Conservation (phyloP, 2,329 filamentous ascomycete species). For the Pseudopyrenochaeta lycopersici region DNA sequence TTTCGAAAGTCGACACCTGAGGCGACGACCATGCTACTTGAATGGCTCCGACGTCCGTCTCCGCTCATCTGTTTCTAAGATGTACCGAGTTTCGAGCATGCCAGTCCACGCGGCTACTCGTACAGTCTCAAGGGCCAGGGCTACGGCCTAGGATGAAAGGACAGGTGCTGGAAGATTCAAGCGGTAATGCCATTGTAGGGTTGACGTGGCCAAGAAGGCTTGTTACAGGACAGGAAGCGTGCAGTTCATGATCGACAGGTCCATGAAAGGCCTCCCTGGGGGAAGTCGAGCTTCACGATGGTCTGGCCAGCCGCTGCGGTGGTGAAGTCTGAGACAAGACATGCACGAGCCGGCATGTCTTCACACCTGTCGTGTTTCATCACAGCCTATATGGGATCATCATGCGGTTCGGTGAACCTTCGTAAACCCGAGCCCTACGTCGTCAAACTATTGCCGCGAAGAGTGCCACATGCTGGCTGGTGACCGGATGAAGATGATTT, state of each 20-base stretch:
- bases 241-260: conserved; percentile 32
- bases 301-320: conserved; percentile 45
- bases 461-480: background rate
- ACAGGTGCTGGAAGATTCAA: conserved; percentile 18
- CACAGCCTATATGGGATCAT: conserved; percentile 1
- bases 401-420: conserved; percentile 12
- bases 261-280: conserved; percentile 21
- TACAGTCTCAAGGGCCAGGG: conserved; percentile 34
- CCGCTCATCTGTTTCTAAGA: conserved; percentile 42
- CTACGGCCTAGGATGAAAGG: conserved; percentile 26
- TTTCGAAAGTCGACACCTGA: conserved; percentile 37
- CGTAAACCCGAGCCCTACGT: conserved; percentile 8
- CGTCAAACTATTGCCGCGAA: conserved; percentile 2
- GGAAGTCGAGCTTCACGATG: conserved; percentile 41
- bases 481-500: background rate
- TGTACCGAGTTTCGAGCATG: conserved; percentile 32
- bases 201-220: conserved; percentile 28
- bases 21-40: conserved; percentile 37
- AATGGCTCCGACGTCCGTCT: conserved; percentile 26
- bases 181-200: conserved; percentile 35
- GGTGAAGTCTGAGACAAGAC: conserved; percentile 43
- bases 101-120: conserved; percentile 37
- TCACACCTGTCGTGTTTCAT: conserved; percentile 45
- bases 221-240: conserved; percentile 19
- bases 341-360: conserved; percentile 33